These are phyloP conservation scores for Gossypium schwendimanii DNA, from an alignment of 441 rosid genomes.

Conservation along the genomic window DNA sequence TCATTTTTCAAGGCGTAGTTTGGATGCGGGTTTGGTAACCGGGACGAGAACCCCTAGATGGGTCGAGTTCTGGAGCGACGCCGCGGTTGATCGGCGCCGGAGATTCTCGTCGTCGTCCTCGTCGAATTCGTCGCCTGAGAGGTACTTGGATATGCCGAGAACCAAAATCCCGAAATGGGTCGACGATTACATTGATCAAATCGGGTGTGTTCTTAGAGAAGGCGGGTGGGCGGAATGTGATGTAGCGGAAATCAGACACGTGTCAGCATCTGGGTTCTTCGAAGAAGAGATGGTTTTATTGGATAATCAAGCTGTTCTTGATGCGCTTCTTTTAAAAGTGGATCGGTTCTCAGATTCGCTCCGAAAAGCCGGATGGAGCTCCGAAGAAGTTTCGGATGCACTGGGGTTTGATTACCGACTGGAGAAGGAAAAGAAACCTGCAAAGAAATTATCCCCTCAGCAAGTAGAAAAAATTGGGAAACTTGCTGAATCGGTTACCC, in stretches of 20 bases:
- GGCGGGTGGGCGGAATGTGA: constrained; percentile 91
- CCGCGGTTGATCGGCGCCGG: constrained; percentile 65
- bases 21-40: constrained; percentile 43
- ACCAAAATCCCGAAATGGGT: constrained; percentile 78
- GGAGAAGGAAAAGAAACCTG: constrained; percentile 73
- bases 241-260: constrained; percentile 59
- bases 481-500: constrained; percentile 76
- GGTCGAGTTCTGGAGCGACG: constrained; percentile 96
- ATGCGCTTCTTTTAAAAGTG: constrained; percentile 70
- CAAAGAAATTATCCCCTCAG: constrained; percentile 57
- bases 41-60: constrained; percentile 62
- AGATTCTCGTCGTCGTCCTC: constrained; percentile 67
- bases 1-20: constrained; percentile 51
- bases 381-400: constrained; percentile 88
- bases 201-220: constrained; percentile 68
- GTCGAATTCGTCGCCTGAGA: constrained; percentile 58
- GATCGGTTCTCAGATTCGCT: constrained; percentile 85
- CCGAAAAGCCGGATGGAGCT: constrained; percentile 92
- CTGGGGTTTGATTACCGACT: constrained; percentile 74
- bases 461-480: constrained; percentile 65
- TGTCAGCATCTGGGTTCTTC: constrained; percentile 78
- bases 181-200: constrained; percentile 51
- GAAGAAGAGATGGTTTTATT: constrained; percentile 64
- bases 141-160: constrained; percentile 60
- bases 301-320: constrained; percentile 71